These are phyloP conservation scores for Caloboletus firmus DNA, from an alignment of 1,284 basidiomycete species.

Conservation along the genomic window DNA sequence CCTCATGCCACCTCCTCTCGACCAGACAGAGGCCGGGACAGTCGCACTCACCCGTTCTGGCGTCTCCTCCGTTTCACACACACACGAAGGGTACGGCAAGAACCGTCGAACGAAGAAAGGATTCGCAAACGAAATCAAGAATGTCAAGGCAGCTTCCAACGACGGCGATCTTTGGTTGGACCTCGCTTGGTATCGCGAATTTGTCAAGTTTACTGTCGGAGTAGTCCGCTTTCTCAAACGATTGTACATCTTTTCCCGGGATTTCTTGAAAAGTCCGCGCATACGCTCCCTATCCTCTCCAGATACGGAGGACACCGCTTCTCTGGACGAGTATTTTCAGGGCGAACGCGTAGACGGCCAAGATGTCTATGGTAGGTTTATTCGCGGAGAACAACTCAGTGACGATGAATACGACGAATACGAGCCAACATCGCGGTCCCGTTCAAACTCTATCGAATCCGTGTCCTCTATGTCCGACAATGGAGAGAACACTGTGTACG, in stretches of 20 bases:
- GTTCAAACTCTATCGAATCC: conserved; percentile 28
- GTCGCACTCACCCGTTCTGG: conserved; percentile 47
- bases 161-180: conserved; percentile 44
- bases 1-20: conserved; percentile 28
- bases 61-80: conserved; percentile 37
- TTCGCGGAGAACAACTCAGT: conserved; percentile 58
- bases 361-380: conserved; percentile 54
- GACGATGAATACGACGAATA: conserved; percentile 62
- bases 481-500: conserved; percentile 26
- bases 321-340: conserved; percentile 1
- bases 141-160: conserved; percentile 40
- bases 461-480: conserved; percentile 31
- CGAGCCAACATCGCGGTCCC: conserved; percentile 26
- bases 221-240: conserved; percentile 42
- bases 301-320: neutral
- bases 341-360: conserved; percentile 22
- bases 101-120: conserved; percentile 33
- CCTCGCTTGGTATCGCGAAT: conserved; percentile 48
- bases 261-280: conserved; percentile 24
- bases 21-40: conserved; percentile 23
- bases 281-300: neutral
- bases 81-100: conserved; percentile 25
- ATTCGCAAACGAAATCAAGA: conserved; percentile 50
- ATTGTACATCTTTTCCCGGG: conserved; percentile 31
- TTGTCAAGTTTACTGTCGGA: conserved; percentile 38